Evolutionary conservation across 106 monocot species (phyloP), one percentile per base, ranked within the genome.

Genomic region (Triglochin maritima): DNA sequence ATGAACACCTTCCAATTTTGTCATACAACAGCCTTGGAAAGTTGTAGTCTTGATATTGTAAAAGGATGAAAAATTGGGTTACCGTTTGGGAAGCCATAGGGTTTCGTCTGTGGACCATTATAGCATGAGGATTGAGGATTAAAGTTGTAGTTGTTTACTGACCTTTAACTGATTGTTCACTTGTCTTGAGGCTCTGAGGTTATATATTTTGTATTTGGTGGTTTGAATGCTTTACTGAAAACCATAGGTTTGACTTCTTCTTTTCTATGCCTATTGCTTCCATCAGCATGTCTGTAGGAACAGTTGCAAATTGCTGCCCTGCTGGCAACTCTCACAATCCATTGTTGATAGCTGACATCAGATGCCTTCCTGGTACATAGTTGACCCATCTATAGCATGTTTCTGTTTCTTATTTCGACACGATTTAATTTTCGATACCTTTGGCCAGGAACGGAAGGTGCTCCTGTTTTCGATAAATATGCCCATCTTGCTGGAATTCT

Each of bases 401-500:
- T 65, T 63, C 14, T 49, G 12, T 3, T 61, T 14, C 50, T 13
- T 17, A 16, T 41, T 62, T n/a, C 29, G 69, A 13, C 59, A 65
- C 14, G n/a, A 47, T 46, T 44, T 52, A 49, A 60, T 50, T 3
- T 64, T 46, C 67, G 7, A 60, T 71, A 17, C 9, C 10, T 65
- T 13, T 29, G 54, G 5, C 45, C 60, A 95, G 95, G 95, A 76
- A 90, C 84, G 83, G 95, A 95, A 81, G 95, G 95, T 61, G 83
- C 72, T 64, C 87, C 87, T 56, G 87, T 88, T 69, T 88, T 90
- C 80, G 87, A 90, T 70, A 79, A 48, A 49, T 48, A 80, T 60
- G 82, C 72, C 41, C 68, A 60, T 69, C 87, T 95, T 76, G 44
- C 69, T 73, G 95, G 95, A 50, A 74, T 95, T 63, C 63, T 95